A percentile compares a stretch with the other conserved stretches of the same genome.
These are phyloP conservation scores for Trichoderma arundinaceum DNA, from an alignment of 2,329 filamentous ascomycete genomes.

Conservation along the genomic window DNA sequence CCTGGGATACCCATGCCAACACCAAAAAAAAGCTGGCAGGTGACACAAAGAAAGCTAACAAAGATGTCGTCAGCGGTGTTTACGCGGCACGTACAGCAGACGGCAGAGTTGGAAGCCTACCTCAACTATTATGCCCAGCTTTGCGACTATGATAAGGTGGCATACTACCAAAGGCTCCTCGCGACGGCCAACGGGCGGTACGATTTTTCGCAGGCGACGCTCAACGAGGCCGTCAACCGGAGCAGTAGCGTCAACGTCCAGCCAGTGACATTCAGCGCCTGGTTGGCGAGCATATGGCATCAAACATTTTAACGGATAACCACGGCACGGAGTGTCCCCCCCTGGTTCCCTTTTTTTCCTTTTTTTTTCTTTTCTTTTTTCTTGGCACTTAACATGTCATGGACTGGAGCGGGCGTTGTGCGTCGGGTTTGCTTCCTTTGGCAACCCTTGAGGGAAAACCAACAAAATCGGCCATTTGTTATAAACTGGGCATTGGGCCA, in stretches of 20 bases:
- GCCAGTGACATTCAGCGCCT: conserved; percentile 59
- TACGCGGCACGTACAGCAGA: conserved; percentile 46
- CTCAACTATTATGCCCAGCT: conserved; percentile 52
- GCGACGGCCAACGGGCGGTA: conserved; percentile 73
- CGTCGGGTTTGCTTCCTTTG: conserved; percentile 22
- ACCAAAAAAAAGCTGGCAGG: conserved; percentile 3
- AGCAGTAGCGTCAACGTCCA: conserved; percentile 49
- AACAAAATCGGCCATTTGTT: conserved; percentile 10
- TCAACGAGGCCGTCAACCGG: conserved; percentile 58
- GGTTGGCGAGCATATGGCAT: conserved; percentile 50
- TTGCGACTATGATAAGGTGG: conserved; percentile 55
- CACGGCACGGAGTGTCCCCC: conserved; percentile 2
- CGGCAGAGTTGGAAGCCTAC: conserved; percentile 50
- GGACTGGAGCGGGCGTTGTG: conserved; percentile 31
- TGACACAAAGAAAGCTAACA: conserved; percentile 27
- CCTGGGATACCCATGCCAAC: conserved; percentile 3
- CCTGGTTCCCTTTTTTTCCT: background rate
- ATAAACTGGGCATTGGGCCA: conserved; percentile 6
- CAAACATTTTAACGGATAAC: conserved; percentile 28
- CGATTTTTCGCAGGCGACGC: conserved; percentile 64
- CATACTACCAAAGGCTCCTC: conserved; percentile 65
- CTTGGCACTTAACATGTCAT: conserved; percentile 19
- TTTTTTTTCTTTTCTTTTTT: background rate
- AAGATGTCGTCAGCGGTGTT: conserved; percentile 46
- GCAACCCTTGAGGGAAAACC: conserved; percentile 11